Conservation (phyloP, 768 basidiomycete species). For the Lentinus brumalis region DNA sequence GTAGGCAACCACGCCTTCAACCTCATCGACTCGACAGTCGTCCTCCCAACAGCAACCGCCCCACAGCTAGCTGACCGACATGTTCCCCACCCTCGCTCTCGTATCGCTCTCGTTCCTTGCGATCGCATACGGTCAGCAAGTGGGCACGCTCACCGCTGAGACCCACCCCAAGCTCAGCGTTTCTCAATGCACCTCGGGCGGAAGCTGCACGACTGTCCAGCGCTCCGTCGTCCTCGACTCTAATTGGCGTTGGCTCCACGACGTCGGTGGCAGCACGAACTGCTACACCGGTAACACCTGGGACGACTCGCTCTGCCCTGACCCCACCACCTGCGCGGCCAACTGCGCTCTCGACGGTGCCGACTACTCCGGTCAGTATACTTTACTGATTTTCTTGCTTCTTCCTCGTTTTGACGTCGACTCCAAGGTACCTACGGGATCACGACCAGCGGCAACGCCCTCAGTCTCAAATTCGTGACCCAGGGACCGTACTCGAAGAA, state of each 20-base stretch:
- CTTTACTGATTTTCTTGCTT: not conserved
- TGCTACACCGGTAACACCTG: slow-evolving; percentile 60
- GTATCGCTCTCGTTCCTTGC: slow-evolving; percentile 34
- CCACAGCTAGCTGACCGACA: slow-evolving; percentile 16
- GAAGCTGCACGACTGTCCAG: slow-evolving; percentile 40
- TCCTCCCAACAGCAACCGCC: slow-evolving; percentile 7
- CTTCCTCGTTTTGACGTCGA: not conserved
- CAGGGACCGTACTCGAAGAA: slow-evolving; percentile 26
- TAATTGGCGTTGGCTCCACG: slow-evolving; percentile 55
- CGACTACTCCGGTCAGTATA: slow-evolving; percentile 27
- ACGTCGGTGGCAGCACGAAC: slow-evolving; percentile 38
- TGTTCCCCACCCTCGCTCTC: slow-evolving; percentile 35
- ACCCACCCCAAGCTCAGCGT: slow-evolving; percentile 49
- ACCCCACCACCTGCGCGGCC: slow-evolving; percentile 46
- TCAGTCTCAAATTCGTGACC: slow-evolving; percentile 37
- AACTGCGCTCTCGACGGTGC: slow-evolving; percentile 39
- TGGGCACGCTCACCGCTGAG: slow-evolving; percentile 50
- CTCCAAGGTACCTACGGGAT: slow-evolving; percentile 33
- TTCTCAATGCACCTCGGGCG: slow-evolving; percentile 48
- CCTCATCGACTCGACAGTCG: slow-evolving; percentile 21
- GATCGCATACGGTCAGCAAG: slow-evolving; percentile 51
- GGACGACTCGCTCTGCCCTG: slow-evolving; percentile 53
- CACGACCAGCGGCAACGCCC: slow-evolving; percentile 33
- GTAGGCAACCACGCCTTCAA: not conserved
- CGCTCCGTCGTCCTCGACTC: slow-evolving; percentile 49